phyloP scores from a whole-genome alignment of 2,329 filamentous ascomycete species.

The Aschersonia sp. region DNA sequence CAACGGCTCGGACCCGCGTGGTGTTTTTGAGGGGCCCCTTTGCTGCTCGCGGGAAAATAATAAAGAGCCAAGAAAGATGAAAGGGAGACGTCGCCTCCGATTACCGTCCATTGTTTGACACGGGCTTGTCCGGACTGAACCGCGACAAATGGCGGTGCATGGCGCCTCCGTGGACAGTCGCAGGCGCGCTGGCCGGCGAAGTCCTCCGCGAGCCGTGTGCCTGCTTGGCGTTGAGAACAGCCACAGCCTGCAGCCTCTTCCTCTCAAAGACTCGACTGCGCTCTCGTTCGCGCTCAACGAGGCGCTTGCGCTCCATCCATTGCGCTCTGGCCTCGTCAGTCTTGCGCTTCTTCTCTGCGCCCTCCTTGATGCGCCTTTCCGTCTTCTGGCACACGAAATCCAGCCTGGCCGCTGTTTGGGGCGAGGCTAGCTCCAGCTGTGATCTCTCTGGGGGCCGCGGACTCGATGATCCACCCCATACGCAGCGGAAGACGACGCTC shows the following conservation, averaged over 20 bases:
- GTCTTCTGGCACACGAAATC: conserved; percentile 32
- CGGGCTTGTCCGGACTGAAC: no score
- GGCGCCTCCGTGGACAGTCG: conserved; percentile 1
- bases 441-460: conserved; percentile 16
- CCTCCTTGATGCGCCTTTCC: conserved; percentile 27
- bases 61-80: no score
- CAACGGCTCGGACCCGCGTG: no score
- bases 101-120: no score
- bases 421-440: conserved; percentile 19
- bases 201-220: conserved; percentile 11
- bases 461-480: conserved; percentile 39
- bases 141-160: no score
- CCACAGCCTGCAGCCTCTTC: conserved; percentile 29
- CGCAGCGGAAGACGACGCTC: conserved; percentile 36
- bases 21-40: no score
- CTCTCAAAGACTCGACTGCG: conserved; percentile 35
- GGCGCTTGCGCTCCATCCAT: conserved; percentile 22
- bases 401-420: conserved; percentile 26
- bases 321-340: conserved; percentile 30
- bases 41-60: no score
- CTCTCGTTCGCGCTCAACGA: conserved; percentile 30
- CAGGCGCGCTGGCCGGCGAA: conserved; percentile 14
- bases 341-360: conserved; percentile 23
- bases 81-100: no score
- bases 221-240: conserved; percentile 19